phyloP scores from a whole-genome alignment of 2,329 filamentous ascomycete species.

The Fusarium sp. region DNA sequence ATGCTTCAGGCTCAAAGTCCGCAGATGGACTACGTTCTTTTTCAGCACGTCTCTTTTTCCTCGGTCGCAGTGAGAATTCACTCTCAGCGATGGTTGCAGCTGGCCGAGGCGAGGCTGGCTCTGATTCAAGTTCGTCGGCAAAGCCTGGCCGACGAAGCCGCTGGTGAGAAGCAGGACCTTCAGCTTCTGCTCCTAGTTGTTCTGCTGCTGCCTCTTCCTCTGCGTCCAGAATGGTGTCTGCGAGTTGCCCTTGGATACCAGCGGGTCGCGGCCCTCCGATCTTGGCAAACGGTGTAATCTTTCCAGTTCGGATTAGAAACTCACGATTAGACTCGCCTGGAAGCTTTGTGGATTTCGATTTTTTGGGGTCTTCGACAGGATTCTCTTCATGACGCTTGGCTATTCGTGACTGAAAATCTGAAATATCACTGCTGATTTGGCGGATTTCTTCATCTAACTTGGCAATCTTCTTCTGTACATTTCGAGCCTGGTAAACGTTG shows the following conservation, averaged over 20 bases:
- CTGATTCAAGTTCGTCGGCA: slow-evolving; percentile 53
- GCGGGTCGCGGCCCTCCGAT: slow-evolving; percentile 73
- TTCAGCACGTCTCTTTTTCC: slow-evolving; percentile 65
- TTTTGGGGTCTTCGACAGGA: slow-evolving; percentile 57
- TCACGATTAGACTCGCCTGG: slow-evolving; percentile 87
- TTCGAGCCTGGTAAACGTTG: slow-evolving; percentile 65
- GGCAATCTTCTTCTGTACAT: slow-evolving; percentile 73
- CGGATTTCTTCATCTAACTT: slow-evolving; percentile 74
- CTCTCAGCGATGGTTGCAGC: slow-evolving; percentile 52
- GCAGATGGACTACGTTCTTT: slow-evolving; percentile 57
- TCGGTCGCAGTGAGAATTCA: slow-evolving; percentile 69
- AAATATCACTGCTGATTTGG: slow-evolving; percentile 76
- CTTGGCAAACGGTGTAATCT: slow-evolving; percentile 95
- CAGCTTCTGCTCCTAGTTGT: slow-evolving; percentile 56
- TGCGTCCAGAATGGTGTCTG: slow-evolving; percentile 82
- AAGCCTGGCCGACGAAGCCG: slow-evolving; percentile 81
- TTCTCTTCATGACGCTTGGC: slow-evolving; percentile 74
- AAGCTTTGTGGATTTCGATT: slow-evolving; percentile 68
- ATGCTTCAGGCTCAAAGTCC: slow-evolving; percentile 58
- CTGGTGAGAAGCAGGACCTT: slow-evolving; percentile 74
- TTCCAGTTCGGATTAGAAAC: slow-evolving; percentile 93
- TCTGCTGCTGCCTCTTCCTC: slow-evolving; percentile 74
- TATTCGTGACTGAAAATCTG: slow-evolving; percentile 85
- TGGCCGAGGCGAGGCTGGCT: slow-evolving; percentile 31
- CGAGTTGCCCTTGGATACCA: slow-evolving; percentile 75